phyloP scores from a whole-genome alignment of 2,329 filamentous ascomycete genomes.

The Leptographium wingfieldii region DNA sequence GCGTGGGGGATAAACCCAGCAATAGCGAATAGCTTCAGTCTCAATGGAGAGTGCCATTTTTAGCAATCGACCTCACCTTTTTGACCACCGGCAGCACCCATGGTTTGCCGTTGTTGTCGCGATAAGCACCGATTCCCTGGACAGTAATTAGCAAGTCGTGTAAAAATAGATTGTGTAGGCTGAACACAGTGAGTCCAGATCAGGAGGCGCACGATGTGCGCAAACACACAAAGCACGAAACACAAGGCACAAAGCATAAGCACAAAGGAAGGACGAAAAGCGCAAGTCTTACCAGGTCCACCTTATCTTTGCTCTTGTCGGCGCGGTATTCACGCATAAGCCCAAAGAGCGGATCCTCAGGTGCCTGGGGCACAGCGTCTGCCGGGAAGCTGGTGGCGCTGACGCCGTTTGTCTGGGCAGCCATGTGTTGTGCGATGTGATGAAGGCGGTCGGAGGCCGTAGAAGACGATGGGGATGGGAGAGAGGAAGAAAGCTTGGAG shows the following conservation, averaged over 20 bases:
- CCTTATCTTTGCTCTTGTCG: conserved; percentile 66
- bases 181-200: no score
- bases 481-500: neutral
- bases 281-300: conserved; percentile 61
- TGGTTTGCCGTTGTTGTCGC: conserved; percentile 89
- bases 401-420: conserved; percentile 18
- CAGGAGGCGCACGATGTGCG: no score
- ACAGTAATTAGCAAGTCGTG: neutral
- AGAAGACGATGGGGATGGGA: conserved; percentile 23
- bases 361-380: conserved; percentile 72
- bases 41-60: conserved; percentile 8
- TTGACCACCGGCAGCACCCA: conserved; percentile 95
- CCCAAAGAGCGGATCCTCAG: conserved; percentile 90
- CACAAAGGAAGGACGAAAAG: neutral
- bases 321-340: conserved; percentile 78
- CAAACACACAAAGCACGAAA: neutral
- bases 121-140: conserved; percentile 76
- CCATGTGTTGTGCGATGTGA: conserved; percentile 58
- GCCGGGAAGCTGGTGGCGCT: conserved; percentile 58
- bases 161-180: neutral
- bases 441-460: conserved; percentile 41
- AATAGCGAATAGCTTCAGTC: conserved; percentile 9
- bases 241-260: neutral
- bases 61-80: conserved; percentile 50
- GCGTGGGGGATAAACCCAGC: neutral